Percentiles rank a stretch among this genome's conserved stretches.
Conservation (phyloP, 208 protist genomes). For the Wallacemonas sp. region DNA sequence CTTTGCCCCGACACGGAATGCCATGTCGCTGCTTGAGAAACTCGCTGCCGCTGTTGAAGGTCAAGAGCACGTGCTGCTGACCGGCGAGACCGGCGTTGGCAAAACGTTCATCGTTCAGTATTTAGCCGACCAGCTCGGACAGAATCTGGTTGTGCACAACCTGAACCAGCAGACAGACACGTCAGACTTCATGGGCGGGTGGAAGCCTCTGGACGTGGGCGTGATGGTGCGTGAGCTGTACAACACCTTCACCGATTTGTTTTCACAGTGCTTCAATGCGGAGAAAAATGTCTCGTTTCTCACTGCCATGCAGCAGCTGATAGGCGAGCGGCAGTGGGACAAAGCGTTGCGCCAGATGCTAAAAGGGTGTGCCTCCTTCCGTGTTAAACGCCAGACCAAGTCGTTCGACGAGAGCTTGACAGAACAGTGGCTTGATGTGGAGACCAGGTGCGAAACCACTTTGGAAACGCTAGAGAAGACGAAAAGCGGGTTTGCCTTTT, state of each 20-base stretch:
- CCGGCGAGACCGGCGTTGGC: conserved; percentile 98
- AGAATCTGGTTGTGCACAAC: conserved; percentile 97
- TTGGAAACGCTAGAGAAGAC: conserved; percentile 57
- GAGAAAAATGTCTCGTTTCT: conserved; percentile 85
- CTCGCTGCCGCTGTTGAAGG: conserved; percentile 90
- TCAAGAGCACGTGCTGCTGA: conserved; percentile 96
- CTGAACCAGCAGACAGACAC: conserved; percentile 99
- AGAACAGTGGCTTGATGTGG: conserved; percentile 61
- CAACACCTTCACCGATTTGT: conserved; percentile 90
- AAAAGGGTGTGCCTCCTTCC: conserved; percentile 73
- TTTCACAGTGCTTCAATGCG: conserved; percentile 92
- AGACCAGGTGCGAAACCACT: conserved; percentile 19
- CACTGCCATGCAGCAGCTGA: conserved; percentile 45
- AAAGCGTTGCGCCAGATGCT: conserved; percentile 62
- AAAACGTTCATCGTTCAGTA: conserved; percentile 94
- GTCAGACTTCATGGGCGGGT: conserved; percentile 99
- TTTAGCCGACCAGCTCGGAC: conserved; percentile 85
- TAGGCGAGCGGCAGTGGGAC: conserved; percentile 68
- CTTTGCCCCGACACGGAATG: conserved; percentile 95
- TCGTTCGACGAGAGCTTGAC: conserved; percentile 21
- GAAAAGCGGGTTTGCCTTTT: conserved; percentile 95
- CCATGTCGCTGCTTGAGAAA: conserved; percentile 94
- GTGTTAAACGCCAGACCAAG: conserved; percentile 41
- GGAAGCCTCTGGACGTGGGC: conserved; percentile 97
- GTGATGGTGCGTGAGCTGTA: conserved; percentile 67